Percentiles rank a stretch among this genome's conserved stretches.
These are phyloP conservation scores for Hanseniaspora mollemarum DNA, from an alignment of 805 yeast genomes.

Conservation along the genomic window DNA sequence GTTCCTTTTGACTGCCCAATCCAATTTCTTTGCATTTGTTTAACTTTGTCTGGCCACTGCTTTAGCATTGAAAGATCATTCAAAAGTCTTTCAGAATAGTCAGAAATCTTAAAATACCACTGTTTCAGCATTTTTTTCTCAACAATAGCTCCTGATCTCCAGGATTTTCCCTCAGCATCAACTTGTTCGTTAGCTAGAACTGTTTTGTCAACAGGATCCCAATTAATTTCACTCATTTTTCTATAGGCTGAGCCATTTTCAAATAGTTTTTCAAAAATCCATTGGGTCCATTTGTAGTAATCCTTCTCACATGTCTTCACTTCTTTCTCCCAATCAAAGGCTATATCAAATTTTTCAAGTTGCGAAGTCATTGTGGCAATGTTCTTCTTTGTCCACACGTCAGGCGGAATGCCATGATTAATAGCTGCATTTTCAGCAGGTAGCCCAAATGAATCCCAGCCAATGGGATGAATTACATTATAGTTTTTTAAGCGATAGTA, in stretches of 20 bases:
- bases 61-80: slow-evolving; percentile 50
- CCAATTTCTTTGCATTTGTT: slow-evolving; percentile 87
- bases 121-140: slow-evolving; percentile 73
- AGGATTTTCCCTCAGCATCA: slow-evolving; percentile 76
- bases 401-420: slow-evolving; percentile 68
- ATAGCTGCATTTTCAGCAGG: slow-evolving; percentile 98
- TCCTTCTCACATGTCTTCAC: slow-evolving; percentile 75
- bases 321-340: slow-evolving; percentile 90
- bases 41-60: slow-evolving; percentile 83
- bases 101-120: slow-evolving; percentile 88
- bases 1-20: slow-evolving; percentile 81
- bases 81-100: slow-evolving; percentile 57
- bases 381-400: slow-evolving; percentile 69
- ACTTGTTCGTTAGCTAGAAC: slow-evolving; percentile 96
- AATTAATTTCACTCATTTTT: slow-evolving; percentile 78
- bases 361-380: slow-evolving; percentile 80
- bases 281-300: slow-evolving; percentile 88
- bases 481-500: slow-evolving; percentile 66
- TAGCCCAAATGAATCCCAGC: slow-evolving; percentile 97
- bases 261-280: slow-evolving; percentile 60
- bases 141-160: slow-evolving; percentile 95
- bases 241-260: slow-evolving; percentile 77
- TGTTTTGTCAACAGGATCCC: slow-evolving; percentile 96
- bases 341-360: slow-evolving; percentile 63
- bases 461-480: slow-evolving; percentile 88